Base-by-base conservation (phyloP, 2,329 filamentous ascomycete genomes). In the Sordariomycetes sp. region DNA sequence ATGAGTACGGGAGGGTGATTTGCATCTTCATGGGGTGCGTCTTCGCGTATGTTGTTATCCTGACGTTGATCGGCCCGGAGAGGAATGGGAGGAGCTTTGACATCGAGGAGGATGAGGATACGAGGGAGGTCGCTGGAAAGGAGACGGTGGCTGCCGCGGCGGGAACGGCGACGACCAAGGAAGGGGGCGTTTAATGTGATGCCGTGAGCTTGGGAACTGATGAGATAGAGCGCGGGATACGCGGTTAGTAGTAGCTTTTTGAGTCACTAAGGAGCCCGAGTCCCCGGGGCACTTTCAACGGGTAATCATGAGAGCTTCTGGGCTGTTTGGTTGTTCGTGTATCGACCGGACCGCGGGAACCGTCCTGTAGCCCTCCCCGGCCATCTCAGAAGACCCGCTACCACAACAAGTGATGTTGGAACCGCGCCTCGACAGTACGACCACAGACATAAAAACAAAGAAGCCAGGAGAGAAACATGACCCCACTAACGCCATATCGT, bases 11-110 rank as follows among this genome's bases (percentile, higher is more conserved):
- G 45, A 85, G 85, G 63, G 89, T 95, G 10, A 92, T 95, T 61
- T 89, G 85, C 66, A 94, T 95, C 65, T 95, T 96, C 71, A 90
- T 96, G 87, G 90, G 78, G 1, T 90, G 86, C 62, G 89, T 95
- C 1, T 95, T 80, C 63, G 77, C 65, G 28, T 84, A 82, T 59
- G 74, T 80, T n/a, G 75, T 84, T 42, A 1, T 82, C 6, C 66
- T 89, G 57, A 85, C 84, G 0, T 68, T 88, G 10, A 51, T 88
- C 2, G 86, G 86, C 0, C 79, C 79, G 1, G 79, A 82, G 69
- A 73, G 78, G 59, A 64, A 80, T 56, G 66, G 71, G 36, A 71
- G 75, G 61, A 76, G 72, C 61, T 80, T 81, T 62, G 77, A 79
- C 57, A 71, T 77, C 0, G 69, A 62, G 2, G 70, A 78, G 54